Evolutionary conservation across 139 green algal species (phyloP).

Genomic region (Chlamydomonas sp.): DNA sequence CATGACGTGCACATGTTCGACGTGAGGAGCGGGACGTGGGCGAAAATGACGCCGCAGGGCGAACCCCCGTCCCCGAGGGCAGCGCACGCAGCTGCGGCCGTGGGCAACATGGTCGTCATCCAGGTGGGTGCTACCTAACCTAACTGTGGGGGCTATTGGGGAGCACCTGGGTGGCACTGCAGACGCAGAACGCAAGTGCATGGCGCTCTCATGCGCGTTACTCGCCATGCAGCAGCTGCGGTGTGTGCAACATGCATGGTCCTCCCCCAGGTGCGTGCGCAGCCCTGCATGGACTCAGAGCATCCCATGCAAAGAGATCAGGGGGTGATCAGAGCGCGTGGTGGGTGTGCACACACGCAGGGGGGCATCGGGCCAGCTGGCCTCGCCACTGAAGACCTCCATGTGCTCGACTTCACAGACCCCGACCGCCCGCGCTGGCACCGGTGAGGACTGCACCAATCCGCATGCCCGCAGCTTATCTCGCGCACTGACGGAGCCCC

Average conservation of each 20-base stretch:
- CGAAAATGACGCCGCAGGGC: constrained; percentile 68
- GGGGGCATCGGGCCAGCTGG: constrained; percentile 90
- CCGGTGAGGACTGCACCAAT: no score
- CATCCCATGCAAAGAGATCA: no score
- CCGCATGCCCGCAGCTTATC: no score
- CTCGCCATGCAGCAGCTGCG: no score
- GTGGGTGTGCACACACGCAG: constrained; percentile 47
- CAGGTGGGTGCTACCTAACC: constrained; percentile 8
- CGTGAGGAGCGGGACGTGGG: constrained; percentile 73
- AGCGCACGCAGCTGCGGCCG: constrained; percentile 92
- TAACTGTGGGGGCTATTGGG: not conserved
- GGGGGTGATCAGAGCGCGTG: no score
- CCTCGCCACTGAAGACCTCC: constrained; percentile 90
- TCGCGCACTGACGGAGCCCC: no score
- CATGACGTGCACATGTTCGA: constrained; percentile 93
- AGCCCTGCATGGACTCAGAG: no score
- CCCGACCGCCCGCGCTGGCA: constrained; percentile 85
- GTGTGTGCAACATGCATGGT: constrained; percentile 1
- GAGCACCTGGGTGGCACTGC: not conserved
- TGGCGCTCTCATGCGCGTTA: no score
- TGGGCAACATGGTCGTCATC: constrained; percentile 73
- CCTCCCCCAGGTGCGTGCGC: no score
- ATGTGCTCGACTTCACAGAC: constrained; percentile 97
- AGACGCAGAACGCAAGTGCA: no score
- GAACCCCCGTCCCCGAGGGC: constrained; percentile 87